phyloP scores from a whole-genome alignment of 179 eudicot genomes.

The Carnegiea gigantea region DNA sequence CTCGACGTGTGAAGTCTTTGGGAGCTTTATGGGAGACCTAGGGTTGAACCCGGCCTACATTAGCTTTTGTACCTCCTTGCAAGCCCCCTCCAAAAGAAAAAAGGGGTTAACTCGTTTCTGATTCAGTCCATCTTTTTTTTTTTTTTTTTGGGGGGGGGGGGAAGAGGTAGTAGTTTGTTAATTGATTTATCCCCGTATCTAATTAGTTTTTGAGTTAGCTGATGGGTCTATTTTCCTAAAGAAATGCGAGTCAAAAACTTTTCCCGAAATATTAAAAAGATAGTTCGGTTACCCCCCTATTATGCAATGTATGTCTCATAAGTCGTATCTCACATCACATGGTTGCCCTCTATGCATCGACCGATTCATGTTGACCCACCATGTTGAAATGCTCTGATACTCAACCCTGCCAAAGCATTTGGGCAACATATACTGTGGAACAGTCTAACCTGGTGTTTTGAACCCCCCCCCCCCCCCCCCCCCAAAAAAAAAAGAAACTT shows the following conservation, averaged over 20 bases:
- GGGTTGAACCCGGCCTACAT: too few species aligned
- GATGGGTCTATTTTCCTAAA: neutral
- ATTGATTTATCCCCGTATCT: neutral
- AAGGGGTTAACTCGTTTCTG: neutral
- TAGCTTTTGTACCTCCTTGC: too few species aligned
- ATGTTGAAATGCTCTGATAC: neutral
- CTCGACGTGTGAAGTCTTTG: neutral
- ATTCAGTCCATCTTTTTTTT: neutral
- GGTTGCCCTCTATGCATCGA: neutral
- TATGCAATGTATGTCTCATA: neutral
- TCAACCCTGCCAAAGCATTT: neutral
- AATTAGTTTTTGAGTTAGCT: neutral
- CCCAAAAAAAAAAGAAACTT: neutral
- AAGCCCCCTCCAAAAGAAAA: neutral
- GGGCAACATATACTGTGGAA: neutral
- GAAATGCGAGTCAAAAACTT: neutral
- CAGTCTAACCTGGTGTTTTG: neutral
- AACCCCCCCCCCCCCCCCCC: neutral
- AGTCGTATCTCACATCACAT: neutral
- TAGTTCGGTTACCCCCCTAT: neutral
- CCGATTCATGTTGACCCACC: neutral
- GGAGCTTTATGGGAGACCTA: too few species aligned
- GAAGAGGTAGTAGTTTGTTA: neutral
- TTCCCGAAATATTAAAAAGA: neutral
- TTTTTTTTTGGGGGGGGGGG: neutral